Evolutionary conservation across 208 protist species (phyloP).

Genomic region (Entamoeba nuttalli): DNA sequence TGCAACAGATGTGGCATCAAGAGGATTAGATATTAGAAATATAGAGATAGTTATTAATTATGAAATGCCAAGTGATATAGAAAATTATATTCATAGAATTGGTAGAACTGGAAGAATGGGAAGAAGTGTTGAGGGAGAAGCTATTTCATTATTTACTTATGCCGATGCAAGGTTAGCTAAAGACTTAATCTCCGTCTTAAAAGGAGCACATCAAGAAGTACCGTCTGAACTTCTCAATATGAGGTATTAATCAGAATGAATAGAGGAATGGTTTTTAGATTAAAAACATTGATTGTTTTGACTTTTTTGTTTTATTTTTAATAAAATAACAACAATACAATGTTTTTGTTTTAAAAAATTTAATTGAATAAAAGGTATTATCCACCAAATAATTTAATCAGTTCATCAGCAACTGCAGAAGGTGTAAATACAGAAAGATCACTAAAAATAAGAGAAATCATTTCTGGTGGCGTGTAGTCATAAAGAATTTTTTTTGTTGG

Average conservation of each 20-base stretch:
- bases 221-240: too few species aligned
- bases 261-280: too few species aligned
- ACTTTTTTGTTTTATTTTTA: too few species aligned
- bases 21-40: conserved; percentile 12
- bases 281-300: too few species aligned
- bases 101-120: conserved; percentile 13
- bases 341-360: too few species aligned
- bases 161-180: too few species aligned
- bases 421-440: conserved; percentile 94
- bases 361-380: not conserved
- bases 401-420: conserved; percentile 85
- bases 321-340: too few species aligned
- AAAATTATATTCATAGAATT: conserved; percentile 17
- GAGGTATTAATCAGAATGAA: too few species aligned
- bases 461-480: conserved; percentile 64
- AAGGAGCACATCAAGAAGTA: too few species aligned
- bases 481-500: not conserved
- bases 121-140: not conserved
- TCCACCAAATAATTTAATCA: conserved; percentile 72
- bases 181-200: too few species aligned
- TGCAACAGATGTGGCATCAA: conserved; percentile 12
- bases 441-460: conserved; percentile 81
- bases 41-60: conserved; percentile 13
- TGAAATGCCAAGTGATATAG: not conserved
- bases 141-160: not conserved